Percentiles rank a stretch among this genome's conserved stretches.
phyloP scores from a whole-genome alignment of 495 filamentous ascomycete species.

The Pyrenula massariospora region DNA sequence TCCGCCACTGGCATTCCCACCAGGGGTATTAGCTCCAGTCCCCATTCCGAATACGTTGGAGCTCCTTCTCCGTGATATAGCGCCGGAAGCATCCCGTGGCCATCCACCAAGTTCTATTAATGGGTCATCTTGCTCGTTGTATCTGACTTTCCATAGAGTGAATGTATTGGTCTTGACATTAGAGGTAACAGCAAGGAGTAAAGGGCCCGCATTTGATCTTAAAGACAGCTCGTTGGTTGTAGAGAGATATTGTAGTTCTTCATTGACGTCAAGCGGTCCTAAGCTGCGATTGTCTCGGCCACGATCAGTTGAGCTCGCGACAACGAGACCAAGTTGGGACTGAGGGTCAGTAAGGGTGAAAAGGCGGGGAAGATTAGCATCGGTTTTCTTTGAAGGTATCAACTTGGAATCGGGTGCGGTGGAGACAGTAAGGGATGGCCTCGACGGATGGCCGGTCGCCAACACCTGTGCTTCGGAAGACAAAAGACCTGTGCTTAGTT shows the following conservation, averaged over 20 bases:
- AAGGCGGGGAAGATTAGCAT: slow-evolving; percentile 59
- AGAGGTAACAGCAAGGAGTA: slow-evolving; percentile 71
- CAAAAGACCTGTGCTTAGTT: slow-evolving; percentile 15
- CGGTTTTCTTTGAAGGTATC: slow-evolving; percentile 19
- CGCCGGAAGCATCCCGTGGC: slow-evolving; percentile 36
- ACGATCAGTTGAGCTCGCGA: slow-evolving; percentile 30
- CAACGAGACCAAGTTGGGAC: slow-evolving; percentile 73
- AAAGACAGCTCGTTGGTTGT: slow-evolving; percentile 36
- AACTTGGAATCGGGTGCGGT: slow-evolving; percentile 7
- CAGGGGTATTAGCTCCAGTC: slow-evolving; percentile 73
- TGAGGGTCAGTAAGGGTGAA: slow-evolving; percentile 83
- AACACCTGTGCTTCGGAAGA: slow-evolving; percentile 33
- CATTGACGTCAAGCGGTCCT: slow-evolving; percentile 49
- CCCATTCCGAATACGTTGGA: slow-evolving; percentile 68
- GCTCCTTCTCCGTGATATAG: slow-evolving; percentile 63
- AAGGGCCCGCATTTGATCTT: slow-evolving; percentile 17
- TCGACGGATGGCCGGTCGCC: slow-evolving; percentile 26
- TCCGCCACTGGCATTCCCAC: slow-evolving; percentile 32
- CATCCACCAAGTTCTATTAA: slow-evolving; percentile 36
- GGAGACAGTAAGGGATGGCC: slow-evolving; percentile 12
- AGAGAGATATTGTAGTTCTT: slow-evolving; percentile 75
- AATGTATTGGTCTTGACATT: slow-evolving; percentile 62
- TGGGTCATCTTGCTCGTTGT: slow-evolving; percentile 45
- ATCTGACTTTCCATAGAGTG: slow-evolving; percentile 68
- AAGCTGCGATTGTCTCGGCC: slow-evolving; percentile 22